These are phyloP conservation scores for Scheffersomyces titani DNA, from an alignment of 1,139 yeast species.

Conservation along the genomic window DNA sequence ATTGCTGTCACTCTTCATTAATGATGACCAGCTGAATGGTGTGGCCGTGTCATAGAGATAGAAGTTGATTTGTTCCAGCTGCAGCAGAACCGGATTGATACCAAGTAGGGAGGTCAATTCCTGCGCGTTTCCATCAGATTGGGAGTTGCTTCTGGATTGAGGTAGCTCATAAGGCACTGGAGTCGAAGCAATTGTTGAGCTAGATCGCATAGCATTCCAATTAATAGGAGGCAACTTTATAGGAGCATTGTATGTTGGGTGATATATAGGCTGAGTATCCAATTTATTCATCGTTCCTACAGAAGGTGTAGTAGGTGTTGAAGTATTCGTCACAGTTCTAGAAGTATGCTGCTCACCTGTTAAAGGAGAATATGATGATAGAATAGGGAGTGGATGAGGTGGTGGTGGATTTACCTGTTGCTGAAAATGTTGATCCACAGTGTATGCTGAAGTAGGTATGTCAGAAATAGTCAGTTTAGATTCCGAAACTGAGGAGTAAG, in stretches of 20 bases:
- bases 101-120: background rate
- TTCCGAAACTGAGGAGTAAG: background rate
- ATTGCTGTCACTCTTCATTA: constrained; percentile 6
- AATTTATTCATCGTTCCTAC: background rate
- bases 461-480: background rate
- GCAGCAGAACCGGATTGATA: background rate
- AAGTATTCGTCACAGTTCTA: background rate
- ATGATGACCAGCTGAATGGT: constrained; percentile 3
- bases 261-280: background rate
- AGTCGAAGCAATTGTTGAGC: background rate
- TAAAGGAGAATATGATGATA: background rate
- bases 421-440: background rate
- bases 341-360: background rate
- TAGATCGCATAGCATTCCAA: background rate
- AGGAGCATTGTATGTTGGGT: background rate
- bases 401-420: background rate
- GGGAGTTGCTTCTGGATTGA: background rate
- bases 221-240: background rate
- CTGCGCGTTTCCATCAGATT: background rate
- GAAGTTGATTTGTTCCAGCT: background rate
- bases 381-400: background rate
- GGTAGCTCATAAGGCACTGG: background rate
- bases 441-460: background rate
- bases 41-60: background rate
- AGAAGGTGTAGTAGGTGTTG: background rate